Base-by-base conservation (phyloP, 1,284 basidiomycete genomes). In the Porphyrellus sp. region DNA sequence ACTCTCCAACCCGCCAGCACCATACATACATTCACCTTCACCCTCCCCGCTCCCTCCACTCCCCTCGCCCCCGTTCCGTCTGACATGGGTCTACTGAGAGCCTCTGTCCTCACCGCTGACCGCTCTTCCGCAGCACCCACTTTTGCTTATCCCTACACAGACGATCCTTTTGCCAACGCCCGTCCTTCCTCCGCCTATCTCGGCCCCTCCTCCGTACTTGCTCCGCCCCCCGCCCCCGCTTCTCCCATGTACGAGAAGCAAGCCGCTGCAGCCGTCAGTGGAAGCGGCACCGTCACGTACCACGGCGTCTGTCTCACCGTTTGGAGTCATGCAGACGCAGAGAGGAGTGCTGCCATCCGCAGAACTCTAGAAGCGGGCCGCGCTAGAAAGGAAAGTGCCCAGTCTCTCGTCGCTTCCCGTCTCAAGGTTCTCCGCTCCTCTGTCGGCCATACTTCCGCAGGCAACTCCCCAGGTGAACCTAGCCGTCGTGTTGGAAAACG, bases 1-100 rank as follows among this genome's bases (percentile, higher is more conserved):
- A 91, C 91, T 1, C 78, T 95, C 8, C 89, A 94, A 60, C 93
- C 93, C 5, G 86, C 92, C 1, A 91, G 91, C 18, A 96, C 93
- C 16, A 88, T 93, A 43, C 93, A 98, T 72, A 89, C 86, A 0
- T 98, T 98, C 72, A 89, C 91, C 5, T 98, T 98, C 63, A 85
- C 77, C 25, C 78, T 89, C 53, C 86, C 86, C 49, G 82, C 86
- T 13, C 84, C 86, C 13, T 82, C 75, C 54, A 91, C 83, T 4
- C 86, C 83, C 31, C 78, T 85, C 39, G 86, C 83, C 9, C 83
- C 85, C 9, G 77, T 79, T 13, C 61, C 62, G 5, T 51, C 63
- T 5, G 86, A 85, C 12, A 78, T 82, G n/a, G 87, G 86, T 61
- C 70, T 87, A 8, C 77, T 91, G 27, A 83, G 88, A 55, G 78